A percentile compares a stretch with the other conserved stretches of the same genome.
phyloP scores from a whole-genome alignment of 192 early-diverging fungal species.

The Backusella macrospora region DNA sequence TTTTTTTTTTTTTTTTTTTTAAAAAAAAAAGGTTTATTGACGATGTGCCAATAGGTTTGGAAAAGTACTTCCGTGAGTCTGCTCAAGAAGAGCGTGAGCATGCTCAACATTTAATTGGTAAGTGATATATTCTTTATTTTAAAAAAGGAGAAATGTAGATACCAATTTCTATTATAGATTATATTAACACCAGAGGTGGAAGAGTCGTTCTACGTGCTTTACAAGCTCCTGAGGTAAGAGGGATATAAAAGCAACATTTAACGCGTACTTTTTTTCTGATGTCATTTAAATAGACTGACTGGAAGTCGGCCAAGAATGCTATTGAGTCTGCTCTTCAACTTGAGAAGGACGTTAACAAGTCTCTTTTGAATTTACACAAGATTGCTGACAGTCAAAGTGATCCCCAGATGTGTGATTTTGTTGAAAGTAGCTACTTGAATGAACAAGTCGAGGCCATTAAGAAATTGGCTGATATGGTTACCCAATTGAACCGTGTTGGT shows the following conservation, averaged over 20 bases:
- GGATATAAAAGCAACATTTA: not conserved
- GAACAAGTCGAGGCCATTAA: constrained; percentile 62
- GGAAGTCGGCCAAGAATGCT: constrained; percentile 60
- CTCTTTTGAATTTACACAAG: constrained; percentile 57
- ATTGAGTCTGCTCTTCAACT: constrained; percentile 59
- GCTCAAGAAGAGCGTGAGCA: constrained; percentile 49
- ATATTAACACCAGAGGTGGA: constrained; percentile 60
- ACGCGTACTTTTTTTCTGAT: not conserved
- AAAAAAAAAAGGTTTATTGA: not conserved
- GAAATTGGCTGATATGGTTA: constrained; percentile 55
- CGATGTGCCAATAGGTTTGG: constrained; percentile 33
- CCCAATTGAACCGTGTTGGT: constrained; percentile 58
- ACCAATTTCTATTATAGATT: constrained; percentile 34
- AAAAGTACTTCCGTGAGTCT: constrained; percentile 56
- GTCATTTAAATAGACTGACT: constrained; percentile 38
- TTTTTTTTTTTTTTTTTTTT: not conserved
- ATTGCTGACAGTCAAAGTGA: constrained; percentile 53
- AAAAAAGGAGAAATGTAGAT: not conserved
- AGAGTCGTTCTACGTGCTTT: constrained; percentile 53
- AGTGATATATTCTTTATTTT: not conserved
- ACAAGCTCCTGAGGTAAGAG: constrained; percentile 52
- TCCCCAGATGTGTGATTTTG: constrained; percentile 58
- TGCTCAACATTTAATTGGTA: constrained; percentile 42
- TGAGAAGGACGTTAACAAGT: constrained; percentile 65
- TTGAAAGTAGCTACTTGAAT: constrained; percentile 51